Percentiles rank a stretch among this genome's conserved stretches.
Conservation (phyloP, 2,329 filamentous ascomycete species). For the Ophiostoma sp. region DNA sequence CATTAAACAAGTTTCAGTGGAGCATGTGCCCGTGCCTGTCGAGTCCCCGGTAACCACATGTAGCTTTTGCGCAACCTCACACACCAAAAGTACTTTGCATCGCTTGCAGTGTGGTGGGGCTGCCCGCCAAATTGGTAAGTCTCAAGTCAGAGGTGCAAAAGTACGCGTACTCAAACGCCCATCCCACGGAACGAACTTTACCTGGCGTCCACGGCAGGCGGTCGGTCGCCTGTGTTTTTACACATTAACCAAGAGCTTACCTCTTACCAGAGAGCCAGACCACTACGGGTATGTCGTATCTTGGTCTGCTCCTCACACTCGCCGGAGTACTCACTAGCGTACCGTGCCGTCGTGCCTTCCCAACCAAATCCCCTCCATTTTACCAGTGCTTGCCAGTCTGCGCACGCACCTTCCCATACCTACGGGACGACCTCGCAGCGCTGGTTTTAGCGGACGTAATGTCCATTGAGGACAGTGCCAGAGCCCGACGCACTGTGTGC, state of each 20-base stretch:
- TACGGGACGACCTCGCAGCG: not conserved
- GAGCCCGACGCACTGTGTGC: not conserved
- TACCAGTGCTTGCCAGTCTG: not conserved
- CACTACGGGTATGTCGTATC: no score
- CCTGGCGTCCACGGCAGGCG: not conserved
- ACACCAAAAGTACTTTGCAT: not conserved
- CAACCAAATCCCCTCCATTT: not conserved
- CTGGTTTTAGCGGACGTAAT: not conserved
- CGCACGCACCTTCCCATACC: not conserved
- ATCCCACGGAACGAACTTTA: no score
- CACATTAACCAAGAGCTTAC: slow-evolving; percentile 9
- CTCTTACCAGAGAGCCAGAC: not conserved
- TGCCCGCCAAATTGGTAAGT: slow-evolving; percentile 11
- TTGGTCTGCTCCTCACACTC: no score
- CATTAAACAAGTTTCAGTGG: slow-evolving; percentile 12
- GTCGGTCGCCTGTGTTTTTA: not conserved
- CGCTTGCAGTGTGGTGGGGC: not conserved
- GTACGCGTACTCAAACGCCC: not conserved
- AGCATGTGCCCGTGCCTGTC: slow-evolving; percentile 7
- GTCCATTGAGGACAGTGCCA: not conserved
- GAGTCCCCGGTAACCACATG: not conserved
- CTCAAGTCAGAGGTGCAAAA: not conserved
- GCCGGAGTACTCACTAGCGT: not conserved
- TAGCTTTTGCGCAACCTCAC: not conserved
- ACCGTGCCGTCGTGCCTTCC: not conserved